These are phyloP conservation scores for Colletotrichum tropicale DNA, from an alignment of 2,329 filamentous ascomycete genomes.

Conservation along the genomic window DNA sequence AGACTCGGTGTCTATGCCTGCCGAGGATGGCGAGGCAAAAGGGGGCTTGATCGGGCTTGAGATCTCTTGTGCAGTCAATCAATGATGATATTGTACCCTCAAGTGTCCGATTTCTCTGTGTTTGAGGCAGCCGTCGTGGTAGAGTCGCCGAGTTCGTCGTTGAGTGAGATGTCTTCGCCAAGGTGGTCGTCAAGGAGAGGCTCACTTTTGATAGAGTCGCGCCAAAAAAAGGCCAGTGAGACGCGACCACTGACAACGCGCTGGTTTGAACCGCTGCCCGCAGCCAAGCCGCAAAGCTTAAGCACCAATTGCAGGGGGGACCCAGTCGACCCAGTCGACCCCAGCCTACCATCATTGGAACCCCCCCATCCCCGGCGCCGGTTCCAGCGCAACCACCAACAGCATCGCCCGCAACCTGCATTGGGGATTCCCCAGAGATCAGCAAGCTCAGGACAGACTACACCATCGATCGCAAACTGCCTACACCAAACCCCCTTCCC, in stretches of 20 bases:
- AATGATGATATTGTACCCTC: neutral
- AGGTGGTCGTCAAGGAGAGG: conserved; percentile 8
- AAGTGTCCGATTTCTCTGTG: too few relatives aligned
- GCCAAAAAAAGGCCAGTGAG: conserved; percentile 21
- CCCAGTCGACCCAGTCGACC: neutral
- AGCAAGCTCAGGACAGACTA: neutral
- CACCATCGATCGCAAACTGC: neutral
- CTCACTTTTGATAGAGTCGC: conserved; percentile 12
- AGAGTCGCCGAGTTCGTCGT: neutral
- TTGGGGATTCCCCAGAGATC: neutral
- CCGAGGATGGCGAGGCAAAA: neutral
- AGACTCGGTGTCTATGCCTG: neutral
- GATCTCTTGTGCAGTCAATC: too few relatives aligned
- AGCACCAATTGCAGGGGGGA: conserved; percentile 11
- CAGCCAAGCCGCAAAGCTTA: neutral
- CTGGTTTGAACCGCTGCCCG: neutral
- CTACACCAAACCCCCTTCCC: neutral
- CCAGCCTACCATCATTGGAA: neutral
- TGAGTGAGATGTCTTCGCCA: neutral
- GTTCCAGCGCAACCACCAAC: neutral
- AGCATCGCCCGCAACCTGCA: conserved; percentile 6
- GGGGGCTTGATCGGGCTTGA: neutral
- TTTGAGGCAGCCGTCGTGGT: neutral
- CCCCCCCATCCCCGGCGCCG: neutral
- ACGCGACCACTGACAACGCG: conserved; percentile 24